A percentile compares a stretch with the other conserved stretches of the same genome.
phyloP scores from a whole-genome alignment of 1,284 basidiomycete species.

The Irpex sp. region DNA sequence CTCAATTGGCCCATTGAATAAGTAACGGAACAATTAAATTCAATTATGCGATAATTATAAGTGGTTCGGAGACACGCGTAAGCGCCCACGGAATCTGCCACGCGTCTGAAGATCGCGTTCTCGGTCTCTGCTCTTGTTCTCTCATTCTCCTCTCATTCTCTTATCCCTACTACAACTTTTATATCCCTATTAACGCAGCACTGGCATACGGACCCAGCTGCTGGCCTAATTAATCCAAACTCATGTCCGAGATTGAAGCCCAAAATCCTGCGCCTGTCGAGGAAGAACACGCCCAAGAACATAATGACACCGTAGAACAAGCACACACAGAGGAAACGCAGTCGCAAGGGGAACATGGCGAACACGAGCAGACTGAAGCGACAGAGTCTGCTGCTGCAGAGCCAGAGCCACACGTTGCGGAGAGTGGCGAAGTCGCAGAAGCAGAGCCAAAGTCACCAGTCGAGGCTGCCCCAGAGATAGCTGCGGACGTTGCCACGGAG shows the following conservation, averaged over 20 bases:
- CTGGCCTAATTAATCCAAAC: slow-evolving; percentile 16
- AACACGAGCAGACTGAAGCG: slow-evolving; percentile 47
- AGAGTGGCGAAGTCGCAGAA: slow-evolving; percentile 21
- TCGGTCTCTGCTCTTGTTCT: slow-evolving; percentile 3
- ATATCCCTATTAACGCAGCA: slow-evolving; percentile 10
- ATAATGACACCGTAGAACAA: slow-evolving; percentile 2
- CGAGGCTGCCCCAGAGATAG: slow-evolving; percentile 13
- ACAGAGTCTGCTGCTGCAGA: slow-evolving; percentile 24
- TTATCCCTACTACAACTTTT: slow-evolving; percentile 10
- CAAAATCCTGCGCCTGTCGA: slow-evolving; percentile 25
- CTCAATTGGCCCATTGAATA: too few relatives aligned
- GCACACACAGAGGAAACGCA: background rate
- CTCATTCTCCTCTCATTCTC: background rate
- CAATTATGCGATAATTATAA: background rate
- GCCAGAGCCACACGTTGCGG: slow-evolving; percentile 24
- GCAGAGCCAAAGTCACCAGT: background rate
- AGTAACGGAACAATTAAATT: background rate
- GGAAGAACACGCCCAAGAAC: slow-evolving; percentile 12
- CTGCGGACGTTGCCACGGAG: slow-evolving; percentile 11
- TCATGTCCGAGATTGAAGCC: slow-evolving; percentile 45
- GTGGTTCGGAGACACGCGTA: background rate
- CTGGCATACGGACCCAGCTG: slow-evolving; percentile 10
- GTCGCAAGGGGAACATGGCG: slow-evolving; percentile 28
- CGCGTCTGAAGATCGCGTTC: slow-evolving; percentile 4
- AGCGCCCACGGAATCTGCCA: background rate